Conservation (phyloP, 2,329 filamentous ascomycete species). For the Cladorrhinum sp. region DNA sequence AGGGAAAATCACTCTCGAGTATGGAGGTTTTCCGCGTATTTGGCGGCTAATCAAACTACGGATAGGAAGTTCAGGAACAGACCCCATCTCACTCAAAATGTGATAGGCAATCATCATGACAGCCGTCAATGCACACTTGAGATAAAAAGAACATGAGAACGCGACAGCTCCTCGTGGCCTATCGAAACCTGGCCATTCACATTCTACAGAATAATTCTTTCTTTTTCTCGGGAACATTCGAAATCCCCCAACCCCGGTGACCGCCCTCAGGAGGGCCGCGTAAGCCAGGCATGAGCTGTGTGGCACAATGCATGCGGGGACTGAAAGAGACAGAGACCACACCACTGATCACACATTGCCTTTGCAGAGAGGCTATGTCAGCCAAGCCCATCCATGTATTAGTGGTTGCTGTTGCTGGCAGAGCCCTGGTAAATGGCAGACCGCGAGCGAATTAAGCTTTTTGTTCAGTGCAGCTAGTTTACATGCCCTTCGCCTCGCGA, state of each 20-base stretch:
- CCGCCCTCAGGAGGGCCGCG: slow-evolving; percentile 21
- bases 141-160: slow-evolving; percentile 7
- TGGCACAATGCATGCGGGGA: slow-evolving; percentile 17
- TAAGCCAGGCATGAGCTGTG: slow-evolving; percentile 23
- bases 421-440: not conserved
- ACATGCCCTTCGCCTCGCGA: slow-evolving; percentile 1
- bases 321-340: not conserved
- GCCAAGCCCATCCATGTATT: slow-evolving; percentile 17
- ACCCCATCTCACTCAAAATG: too few relatives aligned
- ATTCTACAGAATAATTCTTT: not conserved
- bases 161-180: slow-evolving; percentile 21
- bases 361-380: slow-evolving; percentile 19
- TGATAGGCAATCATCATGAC: not conserved
- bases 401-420: too few relatives aligned
- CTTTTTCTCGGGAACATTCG: not conserved
- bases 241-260: not conserved
- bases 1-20: too few relatives aligned
- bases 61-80: too few relatives aligned
- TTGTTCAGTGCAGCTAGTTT: slow-evolving; percentile 1
- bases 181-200: slow-evolving; percentile 15
- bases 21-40: too few relatives aligned
- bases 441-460: slow-evolving; percentile 16
- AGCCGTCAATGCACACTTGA: not conserved
- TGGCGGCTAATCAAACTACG: too few relatives aligned
- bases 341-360: not conserved